Conservation (phyloP, 2,329 filamentous ascomycete genomes). For the Arachnopeziza araneosa region DNA sequence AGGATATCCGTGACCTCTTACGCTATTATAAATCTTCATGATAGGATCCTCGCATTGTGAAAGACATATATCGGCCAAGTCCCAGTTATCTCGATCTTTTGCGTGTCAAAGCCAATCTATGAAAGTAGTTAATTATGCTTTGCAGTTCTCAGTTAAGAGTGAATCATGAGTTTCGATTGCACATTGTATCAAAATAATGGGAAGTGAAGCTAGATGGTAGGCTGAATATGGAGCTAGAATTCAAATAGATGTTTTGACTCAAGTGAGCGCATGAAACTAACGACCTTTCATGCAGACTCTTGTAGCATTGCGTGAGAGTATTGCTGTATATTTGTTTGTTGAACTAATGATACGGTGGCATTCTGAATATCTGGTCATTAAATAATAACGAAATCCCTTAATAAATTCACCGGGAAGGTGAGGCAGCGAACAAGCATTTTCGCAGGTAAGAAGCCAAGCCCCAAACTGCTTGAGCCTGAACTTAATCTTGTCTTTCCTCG, state of each 20-base stretch:
- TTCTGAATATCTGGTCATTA: not conserved
- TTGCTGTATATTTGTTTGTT: conserved; percentile 8
- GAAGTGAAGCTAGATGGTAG: conserved; percentile 23
- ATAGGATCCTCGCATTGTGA: conserved; percentile 31
- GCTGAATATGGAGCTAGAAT: conserved; percentile 31
- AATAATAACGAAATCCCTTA: not conserved
- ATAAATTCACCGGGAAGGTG: conserved; percentile 13
- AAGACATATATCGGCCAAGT: conserved; percentile 20
- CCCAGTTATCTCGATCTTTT: conserved; percentile 25
- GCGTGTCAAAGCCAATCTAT: conserved; percentile 12
- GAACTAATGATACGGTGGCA: not conserved
- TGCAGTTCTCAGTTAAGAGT: conserved; percentile 7
- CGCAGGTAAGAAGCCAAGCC: conserved; percentile 10
- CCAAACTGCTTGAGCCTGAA: conserved; percentile 16
- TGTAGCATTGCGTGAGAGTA: conserved; percentile 20
- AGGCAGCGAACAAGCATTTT: conserved; percentile 19
- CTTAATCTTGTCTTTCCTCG: not conserved
- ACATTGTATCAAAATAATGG: no score
- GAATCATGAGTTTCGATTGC: conserved; percentile 12
- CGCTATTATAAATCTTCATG: conserved; percentile 19
- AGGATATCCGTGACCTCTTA: not conserved
- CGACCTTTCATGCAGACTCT: conserved; percentile 23
- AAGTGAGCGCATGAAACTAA: conserved; percentile 22
- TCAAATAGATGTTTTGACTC: conserved; percentile 19
- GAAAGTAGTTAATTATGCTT: conserved; percentile 3